Conservation (phyloP, 176 grass and related monocot genomes). For the Aegilops umbellulata region DNA sequence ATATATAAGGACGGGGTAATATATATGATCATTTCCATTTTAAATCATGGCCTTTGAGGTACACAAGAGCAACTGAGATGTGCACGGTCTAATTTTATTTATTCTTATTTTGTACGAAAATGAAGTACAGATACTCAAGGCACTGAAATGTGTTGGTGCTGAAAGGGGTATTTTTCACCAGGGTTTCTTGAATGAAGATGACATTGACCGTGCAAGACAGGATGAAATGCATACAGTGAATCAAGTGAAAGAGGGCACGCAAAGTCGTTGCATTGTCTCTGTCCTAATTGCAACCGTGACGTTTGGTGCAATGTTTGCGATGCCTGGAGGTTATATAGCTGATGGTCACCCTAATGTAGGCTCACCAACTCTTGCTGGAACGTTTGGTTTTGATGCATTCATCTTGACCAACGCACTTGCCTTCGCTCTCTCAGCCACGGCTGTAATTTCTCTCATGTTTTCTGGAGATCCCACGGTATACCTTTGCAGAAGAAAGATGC, state of each 20-base stretch:
- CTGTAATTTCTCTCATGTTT: background rate
- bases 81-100: too few relatives aligned
- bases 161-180: background rate
- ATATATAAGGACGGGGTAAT: background rate
- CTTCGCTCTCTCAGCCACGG: background rate
- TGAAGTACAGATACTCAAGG: background rate
- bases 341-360: background rate
- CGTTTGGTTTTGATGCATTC: background rate
- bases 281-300: background rate
- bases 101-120: background rate
- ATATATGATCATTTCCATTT: background rate
- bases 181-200: background rate
- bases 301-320: background rate
- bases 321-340: background rate
- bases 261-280: background rate
- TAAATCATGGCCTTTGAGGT: background rate
- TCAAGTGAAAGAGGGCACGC: background rate
- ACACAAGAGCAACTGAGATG: background rate
- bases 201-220: background rate
- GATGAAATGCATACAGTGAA: background rate
- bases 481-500: background rate
- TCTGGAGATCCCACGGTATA: background rate
- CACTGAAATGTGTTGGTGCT: background rate
- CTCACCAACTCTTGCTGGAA: background rate
- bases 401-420: background rate